A percentile compares a stretch with the other conserved stretches of the same genome.
Conservation (phyloP, 306 rosid genomes). For the Oxytropis ochrocephala region DNA sequence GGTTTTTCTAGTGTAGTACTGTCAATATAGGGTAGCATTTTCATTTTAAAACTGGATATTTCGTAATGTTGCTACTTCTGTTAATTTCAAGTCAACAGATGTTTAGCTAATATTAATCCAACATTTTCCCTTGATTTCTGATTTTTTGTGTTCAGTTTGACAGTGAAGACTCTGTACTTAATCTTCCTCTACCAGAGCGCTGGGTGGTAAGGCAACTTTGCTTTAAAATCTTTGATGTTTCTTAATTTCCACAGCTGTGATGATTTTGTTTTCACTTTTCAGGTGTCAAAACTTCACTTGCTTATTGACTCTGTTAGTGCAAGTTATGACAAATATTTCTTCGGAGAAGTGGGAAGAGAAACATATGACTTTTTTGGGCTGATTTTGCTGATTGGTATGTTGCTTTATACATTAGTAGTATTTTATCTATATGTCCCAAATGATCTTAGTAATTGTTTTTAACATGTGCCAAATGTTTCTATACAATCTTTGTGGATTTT, state of each 20-base stretch:
- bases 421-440: neutral
- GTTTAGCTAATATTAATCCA: neutral
- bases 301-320: slow-evolving; percentile 64
- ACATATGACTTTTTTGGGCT: slow-evolving; percentile 86
- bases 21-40: neutral
- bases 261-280: slow-evolving; percentile 26
- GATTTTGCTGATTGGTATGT: slow-evolving; percentile 96
- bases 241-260: slow-evolving; percentile 5
- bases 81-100: slow-evolving; percentile 5
- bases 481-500: neutral
- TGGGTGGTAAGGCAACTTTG: slow-evolving; percentile 76
- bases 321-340: slow-evolving; percentile 86
- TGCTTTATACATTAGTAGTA: neutral
- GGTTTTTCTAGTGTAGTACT: neutral
- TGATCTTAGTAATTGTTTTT: neutral
- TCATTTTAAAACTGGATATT: neutral
- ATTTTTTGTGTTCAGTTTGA: slow-evolving; percentile 54
- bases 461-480: neutral
- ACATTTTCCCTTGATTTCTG: neutral
- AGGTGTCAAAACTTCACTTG: slow-evolving; percentile 88
- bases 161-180: slow-evolving; percentile 44
- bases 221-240: neutral
- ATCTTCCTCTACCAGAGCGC: slow-evolving; percentile 80
- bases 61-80: neutral
- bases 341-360: slow-evolving; percentile 93